phyloP scores from a whole-genome alignment of 2,329 filamentous ascomycete species.

The Colletotrichum caudatum region DNA sequence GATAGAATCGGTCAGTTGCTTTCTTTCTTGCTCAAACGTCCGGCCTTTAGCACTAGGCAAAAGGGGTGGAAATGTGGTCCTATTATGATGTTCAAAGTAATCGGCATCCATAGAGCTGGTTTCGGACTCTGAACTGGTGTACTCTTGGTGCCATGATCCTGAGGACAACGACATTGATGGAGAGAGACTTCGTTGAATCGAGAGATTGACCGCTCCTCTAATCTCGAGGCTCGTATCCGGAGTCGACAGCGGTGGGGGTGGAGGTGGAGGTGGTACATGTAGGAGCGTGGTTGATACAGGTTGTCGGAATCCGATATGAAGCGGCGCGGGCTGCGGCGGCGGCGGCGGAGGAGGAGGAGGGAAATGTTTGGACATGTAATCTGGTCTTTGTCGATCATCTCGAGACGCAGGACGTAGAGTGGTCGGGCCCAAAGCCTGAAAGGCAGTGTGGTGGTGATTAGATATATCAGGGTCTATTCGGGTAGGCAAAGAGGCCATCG shows the following conservation, averaged over 20 bases:
- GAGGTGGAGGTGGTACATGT: conserved; percentile 5
- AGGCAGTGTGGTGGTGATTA: background rate
- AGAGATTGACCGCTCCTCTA: background rate
- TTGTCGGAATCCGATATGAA: background rate
- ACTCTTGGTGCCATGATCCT: conserved; percentile 22
- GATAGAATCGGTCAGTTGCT: conserved; percentile 48
- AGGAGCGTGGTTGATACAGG: background rate
- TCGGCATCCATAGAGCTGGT: conserved; percentile 29
- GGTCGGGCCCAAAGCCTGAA: background rate
- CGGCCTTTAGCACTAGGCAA: conserved; percentile 34
- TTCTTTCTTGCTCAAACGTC: conserved; percentile 11
- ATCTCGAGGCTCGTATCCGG: background rate
- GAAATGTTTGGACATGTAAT: background rate
- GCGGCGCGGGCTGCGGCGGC: conserved; percentile 6
- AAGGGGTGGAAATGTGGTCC: conserved; percentile 34
- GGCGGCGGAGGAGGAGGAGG: conserved; percentile 8
- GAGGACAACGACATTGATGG: conserved; percentile 20
- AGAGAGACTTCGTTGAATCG: conserved; percentile 1
- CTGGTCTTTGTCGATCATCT: background rate
- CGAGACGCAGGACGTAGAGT: conserved; percentile 9
- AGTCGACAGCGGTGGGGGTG: conserved; percentile 14
- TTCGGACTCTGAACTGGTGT: conserved; percentile 19
- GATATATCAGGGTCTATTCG: background rate
- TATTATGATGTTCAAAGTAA: conserved; percentile 29
- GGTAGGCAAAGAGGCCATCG: background rate